Evolutionary conservation across 2,329 filamentous ascomycete species (phyloP).

Genomic region (Scedosporium boydii): DNA sequence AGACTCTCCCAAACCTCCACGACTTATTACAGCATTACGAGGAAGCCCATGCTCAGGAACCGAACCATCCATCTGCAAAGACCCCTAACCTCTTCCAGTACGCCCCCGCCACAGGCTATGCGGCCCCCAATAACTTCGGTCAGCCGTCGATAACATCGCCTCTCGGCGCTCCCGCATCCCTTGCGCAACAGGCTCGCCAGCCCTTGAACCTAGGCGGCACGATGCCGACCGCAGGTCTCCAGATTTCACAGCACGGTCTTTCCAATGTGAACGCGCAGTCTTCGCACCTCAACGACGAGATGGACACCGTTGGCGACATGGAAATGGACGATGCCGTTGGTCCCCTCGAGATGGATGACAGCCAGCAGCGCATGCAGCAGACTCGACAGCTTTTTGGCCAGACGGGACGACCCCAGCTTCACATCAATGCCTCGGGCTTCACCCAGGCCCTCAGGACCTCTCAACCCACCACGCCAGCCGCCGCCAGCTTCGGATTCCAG

Average conservation of each 20-base stretch:
- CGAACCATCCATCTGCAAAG: constrained; percentile 34
- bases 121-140: not conserved
- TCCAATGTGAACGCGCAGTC: constrained; percentile 14
- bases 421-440: constrained; percentile 68
- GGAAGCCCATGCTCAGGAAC: constrained; percentile 70
- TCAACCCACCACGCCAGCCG: constrained; percentile 74
- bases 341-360: constrained; percentile 53
- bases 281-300: constrained; percentile 41
- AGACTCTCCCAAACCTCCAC: constrained; percentile 82
- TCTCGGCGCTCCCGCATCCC: not conserved
- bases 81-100: constrained; percentile 30
- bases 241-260: constrained; percentile 28
- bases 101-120: constrained; percentile 16
- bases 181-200: constrained; percentile 11
- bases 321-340: constrained; percentile 83
- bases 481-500: constrained; percentile 68
- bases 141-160: not conserved
- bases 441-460: constrained; percentile 75
- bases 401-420: constrained; percentile 59
- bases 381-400: constrained; percentile 60
- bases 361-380: constrained; percentile 54
- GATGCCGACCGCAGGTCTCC: constrained; percentile 7
- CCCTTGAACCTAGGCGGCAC: constrained; percentile 4
- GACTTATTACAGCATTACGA: constrained; percentile 96
- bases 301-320: constrained; percentile 89